A percentile compares a stretch with the other conserved stretches of the same genome.
Conservation (phyloP, 2,329 filamentous ascomycete genomes). For the Colletotrichum shisoi region DNA sequence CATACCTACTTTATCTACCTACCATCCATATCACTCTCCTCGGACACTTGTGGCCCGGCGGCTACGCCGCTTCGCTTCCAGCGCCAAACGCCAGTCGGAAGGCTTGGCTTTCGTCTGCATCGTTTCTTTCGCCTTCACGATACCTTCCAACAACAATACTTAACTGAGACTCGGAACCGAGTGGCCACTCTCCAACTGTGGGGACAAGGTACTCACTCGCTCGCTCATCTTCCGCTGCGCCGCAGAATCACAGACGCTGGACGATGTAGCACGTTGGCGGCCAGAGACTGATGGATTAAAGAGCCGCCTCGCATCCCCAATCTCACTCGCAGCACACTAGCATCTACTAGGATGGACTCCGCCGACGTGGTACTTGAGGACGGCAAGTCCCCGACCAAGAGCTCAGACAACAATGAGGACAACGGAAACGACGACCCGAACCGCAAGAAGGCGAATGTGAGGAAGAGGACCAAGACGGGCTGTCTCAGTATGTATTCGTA, state of each 20-base stretch:
- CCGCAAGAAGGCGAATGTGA: conserved; percentile 54
- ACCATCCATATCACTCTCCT: not conserved
- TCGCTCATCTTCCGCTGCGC: conserved; percentile 1
- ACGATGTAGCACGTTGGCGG: conserved; percentile 21
- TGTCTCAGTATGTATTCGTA: conserved; percentile 74
- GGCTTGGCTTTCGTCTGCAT: not conserved
- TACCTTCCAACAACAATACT: not conserved
- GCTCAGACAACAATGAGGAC: conserved; percentile 49
- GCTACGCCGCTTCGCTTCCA: conserved; percentile 18
- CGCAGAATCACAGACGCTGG: conserved; percentile 11
- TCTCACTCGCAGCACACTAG: conserved; percentile 27
- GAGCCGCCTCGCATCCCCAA: conserved; percentile 19
- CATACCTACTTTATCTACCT: no score
- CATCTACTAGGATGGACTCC: conserved; percentile 45
- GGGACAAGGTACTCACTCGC: conserved; percentile 6
- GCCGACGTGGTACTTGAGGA: conserved; percentile 42
- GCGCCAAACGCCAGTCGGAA: not conserved
- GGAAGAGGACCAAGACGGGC: conserved; percentile 87
- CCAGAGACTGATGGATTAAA: conserved; percentile 31
- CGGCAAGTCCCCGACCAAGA: conserved; percentile 45
- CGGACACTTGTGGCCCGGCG: conserved; percentile 19
- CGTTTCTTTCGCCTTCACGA: not conserved
- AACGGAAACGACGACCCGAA: conserved; percentile 53
- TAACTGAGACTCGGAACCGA: conserved; percentile 2
- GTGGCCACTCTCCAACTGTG: not conserved